phyloP scores from a whole-genome alignment of 805 yeast species.

The Suhomyces sp. region DNA sequence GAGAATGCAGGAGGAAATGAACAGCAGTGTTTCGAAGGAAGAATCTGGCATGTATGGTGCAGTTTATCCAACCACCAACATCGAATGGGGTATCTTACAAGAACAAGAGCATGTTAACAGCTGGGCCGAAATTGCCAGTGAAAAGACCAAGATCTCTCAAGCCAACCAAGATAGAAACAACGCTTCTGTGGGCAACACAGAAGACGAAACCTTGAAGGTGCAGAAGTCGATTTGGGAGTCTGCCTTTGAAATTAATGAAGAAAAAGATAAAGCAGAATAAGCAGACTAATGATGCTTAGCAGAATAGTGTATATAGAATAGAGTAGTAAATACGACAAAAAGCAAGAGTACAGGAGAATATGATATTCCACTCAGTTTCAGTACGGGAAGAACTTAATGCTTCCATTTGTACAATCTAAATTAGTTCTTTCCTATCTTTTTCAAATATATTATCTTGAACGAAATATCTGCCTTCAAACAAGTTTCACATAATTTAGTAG shows the following conservation, averaged over 20 bases:
- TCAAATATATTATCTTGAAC: no score
- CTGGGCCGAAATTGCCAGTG: slow-evolving; percentile 72
- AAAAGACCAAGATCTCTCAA: slow-evolving; percentile 53
- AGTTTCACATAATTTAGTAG: no score
- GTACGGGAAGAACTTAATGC: no score
- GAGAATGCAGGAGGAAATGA: slow-evolving; percentile 83
- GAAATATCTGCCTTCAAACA: no score
- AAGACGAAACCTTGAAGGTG: slow-evolving; percentile 16
- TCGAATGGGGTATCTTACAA: slow-evolving; percentile 64
- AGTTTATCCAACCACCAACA: slow-evolving; percentile 55
- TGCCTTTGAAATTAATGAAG: slow-evolving; percentile 2
- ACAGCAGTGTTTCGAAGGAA: slow-evolving; percentile 66
- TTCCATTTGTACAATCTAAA: no score
- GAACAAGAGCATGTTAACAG: slow-evolving; percentile 70
- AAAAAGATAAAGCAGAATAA: background rate
- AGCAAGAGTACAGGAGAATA: background rate
- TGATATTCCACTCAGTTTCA: no score
- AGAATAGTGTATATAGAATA: background rate
- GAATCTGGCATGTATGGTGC: slow-evolving; percentile 87
- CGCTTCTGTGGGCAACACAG: slow-evolving; percentile 9
- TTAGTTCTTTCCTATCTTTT: no score
- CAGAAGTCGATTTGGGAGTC: slow-evolving; percentile 17
- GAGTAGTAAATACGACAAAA: background rate
- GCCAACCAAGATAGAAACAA: slow-evolving; percentile 36
- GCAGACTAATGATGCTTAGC: background rate